Conservation (phyloP, 2,329 filamentous ascomycete genomes). For the Aspergillus vadensis region DNA sequence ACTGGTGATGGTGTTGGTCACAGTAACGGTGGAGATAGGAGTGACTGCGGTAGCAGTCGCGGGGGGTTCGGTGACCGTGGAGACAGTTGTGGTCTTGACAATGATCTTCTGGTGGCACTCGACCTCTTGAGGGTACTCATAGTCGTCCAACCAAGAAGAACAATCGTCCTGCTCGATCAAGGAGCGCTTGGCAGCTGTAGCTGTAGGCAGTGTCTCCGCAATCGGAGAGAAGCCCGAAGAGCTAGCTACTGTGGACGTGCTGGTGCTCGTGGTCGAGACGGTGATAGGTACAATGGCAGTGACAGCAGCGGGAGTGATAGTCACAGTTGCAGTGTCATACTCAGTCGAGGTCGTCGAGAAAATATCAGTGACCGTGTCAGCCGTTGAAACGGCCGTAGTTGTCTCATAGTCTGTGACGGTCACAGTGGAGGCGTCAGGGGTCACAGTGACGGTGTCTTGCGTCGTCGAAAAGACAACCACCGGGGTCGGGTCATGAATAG, state of each 20-base stretch:
- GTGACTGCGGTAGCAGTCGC: neutral
- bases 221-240: neutral
- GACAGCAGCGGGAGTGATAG: neutral
- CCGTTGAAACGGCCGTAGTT: neutral
- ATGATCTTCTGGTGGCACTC: slow-evolving; percentile 5
- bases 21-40: neutral
- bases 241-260: neutral
- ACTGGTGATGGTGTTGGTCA: neutral
- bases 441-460: neutral
- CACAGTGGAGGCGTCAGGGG: neutral
- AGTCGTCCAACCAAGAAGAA: neutral
- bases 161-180: neutral
- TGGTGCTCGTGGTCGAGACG: neutral
- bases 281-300: neutral
- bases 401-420: neutral
- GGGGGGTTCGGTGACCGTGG: neutral
- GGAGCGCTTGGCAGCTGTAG: neutral
- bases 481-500: neutral
- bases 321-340: neutral
- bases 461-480: neutral
- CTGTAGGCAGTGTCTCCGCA: neutral
- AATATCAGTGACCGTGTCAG: neutral
- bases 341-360: slow-evolving; percentile 1
- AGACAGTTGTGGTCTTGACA: slow-evolving; percentile 1
- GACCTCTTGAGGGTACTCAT: neutral